Percentiles rank a stretch among this genome's conserved stretches.
These are phyloP conservation scores for Penicillium taxi DNA, from an alignment of 495 filamentous ascomycete species.

Conservation along the genomic window DNA sequence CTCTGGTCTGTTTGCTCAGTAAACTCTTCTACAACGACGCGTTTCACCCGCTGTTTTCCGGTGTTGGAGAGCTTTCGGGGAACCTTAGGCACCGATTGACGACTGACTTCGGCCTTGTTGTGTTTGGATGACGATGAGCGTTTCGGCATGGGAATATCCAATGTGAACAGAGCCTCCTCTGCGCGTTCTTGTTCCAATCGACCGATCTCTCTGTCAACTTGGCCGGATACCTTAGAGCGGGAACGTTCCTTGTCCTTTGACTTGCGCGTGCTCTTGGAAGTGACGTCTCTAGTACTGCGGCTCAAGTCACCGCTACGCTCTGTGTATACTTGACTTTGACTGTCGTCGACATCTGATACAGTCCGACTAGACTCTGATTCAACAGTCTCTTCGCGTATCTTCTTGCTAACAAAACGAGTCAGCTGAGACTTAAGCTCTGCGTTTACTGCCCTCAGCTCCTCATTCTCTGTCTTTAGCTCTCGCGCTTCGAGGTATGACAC, in stretches of 20 bases:
- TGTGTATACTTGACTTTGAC: slow-evolving; percentile 32
- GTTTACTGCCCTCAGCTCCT: slow-evolving; percentile 42
- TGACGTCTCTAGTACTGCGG: slow-evolving; percentile 30
- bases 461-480: slow-evolving; percentile 53
- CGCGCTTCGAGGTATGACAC: slow-evolving; percentile 56
- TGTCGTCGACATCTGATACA: slow-evolving; percentile 26
- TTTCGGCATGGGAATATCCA: slow-evolving; percentile 24
- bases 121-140: slow-evolving; percentile 19
- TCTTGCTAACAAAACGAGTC: slow-evolving; percentile 15
- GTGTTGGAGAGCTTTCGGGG: slow-evolving; percentile 32
- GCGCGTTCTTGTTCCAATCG: slow-evolving; percentile 36
- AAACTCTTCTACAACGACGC: slow-evolving; percentile 36
- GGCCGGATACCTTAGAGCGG: slow-evolving; percentile 26
- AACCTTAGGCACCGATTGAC: slow-evolving; percentile 13
- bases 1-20: slow-evolving; percentile 32
- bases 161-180: slow-evolving; percentile 40
- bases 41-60: slow-evolving; percentile 39
- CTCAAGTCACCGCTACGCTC: slow-evolving; percentile 25
- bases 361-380: slow-evolving; percentile 24
- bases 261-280: slow-evolving; percentile 28
- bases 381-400: slow-evolving; percentile 25
- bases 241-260: slow-evolving; percentile 27
- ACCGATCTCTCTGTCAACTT: slow-evolving; percentile 39
- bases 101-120: slow-evolving; percentile 12
- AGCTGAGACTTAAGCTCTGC: slow-evolving; percentile 39